These are phyloP conservation scores for Parastagonospora nodorum DNA, from an alignment of 2,329 filamentous ascomycete genomes.

Conservation along the genomic window DNA sequence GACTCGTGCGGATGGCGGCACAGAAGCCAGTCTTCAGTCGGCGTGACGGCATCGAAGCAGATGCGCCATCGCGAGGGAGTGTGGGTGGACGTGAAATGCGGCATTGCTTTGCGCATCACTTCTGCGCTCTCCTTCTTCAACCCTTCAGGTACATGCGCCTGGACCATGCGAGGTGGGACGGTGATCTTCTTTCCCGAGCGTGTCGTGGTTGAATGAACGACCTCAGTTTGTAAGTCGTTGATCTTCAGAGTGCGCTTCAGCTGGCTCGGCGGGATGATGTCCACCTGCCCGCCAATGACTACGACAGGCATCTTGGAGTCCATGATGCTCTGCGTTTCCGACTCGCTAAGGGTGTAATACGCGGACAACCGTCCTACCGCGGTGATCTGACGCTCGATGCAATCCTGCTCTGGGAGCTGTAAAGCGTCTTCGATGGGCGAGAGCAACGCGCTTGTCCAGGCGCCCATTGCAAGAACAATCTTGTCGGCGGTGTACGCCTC, in stretches of 20 bases:
- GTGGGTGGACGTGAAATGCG: constrained; percentile 38
- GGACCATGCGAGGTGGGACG: constrained; percentile 53
- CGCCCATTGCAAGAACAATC: constrained; percentile 61
- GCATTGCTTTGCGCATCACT: constrained; percentile 35
- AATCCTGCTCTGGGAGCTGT: constrained; percentile 50
- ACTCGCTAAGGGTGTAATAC: constrained; percentile 59
- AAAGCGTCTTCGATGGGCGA: constrained; percentile 54
- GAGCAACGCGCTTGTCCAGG: constrained; percentile 61
- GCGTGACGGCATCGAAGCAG: constrained; percentile 66
- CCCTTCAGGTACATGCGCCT: constrained; percentile 48
- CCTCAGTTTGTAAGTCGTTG: constrained; percentile 61
- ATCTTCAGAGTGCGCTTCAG: constrained; percentile 61
- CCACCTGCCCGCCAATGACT: constrained; percentile 53
- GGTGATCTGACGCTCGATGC: constrained; percentile 58
- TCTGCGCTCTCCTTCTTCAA: constrained; percentile 52
- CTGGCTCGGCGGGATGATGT: constrained; percentile 57
- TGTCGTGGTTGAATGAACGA: constrained; percentile 59
- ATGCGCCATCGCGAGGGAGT: constrained; percentile 52
- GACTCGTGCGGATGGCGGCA: constrained; percentile 56
- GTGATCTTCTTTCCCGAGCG: constrained; percentile 59
- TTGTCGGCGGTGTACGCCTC: constrained; percentile 56
- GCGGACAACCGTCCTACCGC: constrained; percentile 66
- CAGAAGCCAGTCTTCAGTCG: constrained; percentile 67
- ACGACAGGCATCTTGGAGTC: constrained; percentile 61
- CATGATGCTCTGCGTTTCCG: constrained; percentile 50